Evolutionary conservation across 768 basidiomycete species (phyloP).

Genomic region (Tulasnella sp.): DNA sequence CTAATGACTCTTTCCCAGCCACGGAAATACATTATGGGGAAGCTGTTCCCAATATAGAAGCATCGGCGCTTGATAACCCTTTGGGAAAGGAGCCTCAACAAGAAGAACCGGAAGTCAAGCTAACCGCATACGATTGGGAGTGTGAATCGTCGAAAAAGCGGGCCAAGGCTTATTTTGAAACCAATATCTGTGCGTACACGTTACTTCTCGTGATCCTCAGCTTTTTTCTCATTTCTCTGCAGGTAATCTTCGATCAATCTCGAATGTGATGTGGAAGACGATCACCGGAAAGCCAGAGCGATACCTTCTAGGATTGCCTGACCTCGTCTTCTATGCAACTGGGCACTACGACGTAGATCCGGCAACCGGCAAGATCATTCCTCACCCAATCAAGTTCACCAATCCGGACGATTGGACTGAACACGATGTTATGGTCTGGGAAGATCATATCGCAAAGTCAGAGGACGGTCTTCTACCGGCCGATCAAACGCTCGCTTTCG

Average conservation of each 20-base stretch:
- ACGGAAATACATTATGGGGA: background rate
- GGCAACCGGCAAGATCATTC: background rate
- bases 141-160: background rate
- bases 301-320: background rate
- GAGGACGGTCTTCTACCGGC: too few relatives aligned
- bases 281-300: background rate
- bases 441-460: too few relatives aligned
- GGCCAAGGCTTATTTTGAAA: background rate
- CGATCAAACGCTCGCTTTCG: too few relatives aligned
- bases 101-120: background rate
- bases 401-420: too few relatives aligned
- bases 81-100: background rate
- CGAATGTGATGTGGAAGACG: background rate
- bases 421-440: too few relatives aligned
- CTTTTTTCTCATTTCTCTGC: background rate
- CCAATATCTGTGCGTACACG: background rate
- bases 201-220: too few relatives aligned
- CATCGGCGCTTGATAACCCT: background rate
- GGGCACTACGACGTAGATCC: background rate
- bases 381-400: too few relatives aligned
- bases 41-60: background rate
- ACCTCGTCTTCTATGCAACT: background rate
- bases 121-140: background rate
- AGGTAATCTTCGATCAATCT: background rate
- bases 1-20: too few relatives aligned